These are phyloP conservation scores for Scheffersomyces illinoinensis DNA, from an alignment of 1,139 yeast species.

Conservation along the genomic window DNA sequence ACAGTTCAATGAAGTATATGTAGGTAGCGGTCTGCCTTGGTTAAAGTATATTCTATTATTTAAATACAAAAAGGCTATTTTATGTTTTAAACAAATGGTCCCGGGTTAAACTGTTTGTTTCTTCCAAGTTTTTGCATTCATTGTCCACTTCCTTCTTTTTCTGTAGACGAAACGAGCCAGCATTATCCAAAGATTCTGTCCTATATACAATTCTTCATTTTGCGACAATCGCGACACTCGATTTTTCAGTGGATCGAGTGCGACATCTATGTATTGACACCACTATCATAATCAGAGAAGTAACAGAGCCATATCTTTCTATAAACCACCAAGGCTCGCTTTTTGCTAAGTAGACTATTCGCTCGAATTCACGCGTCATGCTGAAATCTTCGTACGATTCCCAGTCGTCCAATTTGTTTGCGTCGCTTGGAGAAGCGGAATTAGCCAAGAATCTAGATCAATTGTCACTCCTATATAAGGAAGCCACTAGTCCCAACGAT, in stretches of 20 bases:
- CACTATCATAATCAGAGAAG: background rate
- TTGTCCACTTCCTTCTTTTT: no score
- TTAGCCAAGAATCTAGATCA: slow-evolving; percentile 1
- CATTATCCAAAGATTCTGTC: no score
- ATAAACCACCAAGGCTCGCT: no score
- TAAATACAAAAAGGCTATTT: no score
- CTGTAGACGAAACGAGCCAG: no score
- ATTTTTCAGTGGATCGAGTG: background rate
- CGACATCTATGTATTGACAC: background rate
- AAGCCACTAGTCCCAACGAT: slow-evolving; percentile 20
- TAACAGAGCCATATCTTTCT: background rate
- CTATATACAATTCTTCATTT: no score
- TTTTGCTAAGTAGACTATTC: background rate
- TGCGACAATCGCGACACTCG: background rate
- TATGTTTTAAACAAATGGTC: no score
- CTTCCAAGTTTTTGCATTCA: no score
- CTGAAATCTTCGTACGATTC: background rate
- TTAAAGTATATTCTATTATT: no score
- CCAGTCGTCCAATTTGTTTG: slow-evolving; percentile 1
- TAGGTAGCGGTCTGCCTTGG: no score
- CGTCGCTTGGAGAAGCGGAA: slow-evolving; percentile 1
- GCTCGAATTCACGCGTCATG: background rate
- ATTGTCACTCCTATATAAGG: slow-evolving; percentile 3
- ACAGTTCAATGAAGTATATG: no score
- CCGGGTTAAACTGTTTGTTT: no score